Conservation (phyloP, 75 land plant species). For the Selaginella tamariscina region DNA sequence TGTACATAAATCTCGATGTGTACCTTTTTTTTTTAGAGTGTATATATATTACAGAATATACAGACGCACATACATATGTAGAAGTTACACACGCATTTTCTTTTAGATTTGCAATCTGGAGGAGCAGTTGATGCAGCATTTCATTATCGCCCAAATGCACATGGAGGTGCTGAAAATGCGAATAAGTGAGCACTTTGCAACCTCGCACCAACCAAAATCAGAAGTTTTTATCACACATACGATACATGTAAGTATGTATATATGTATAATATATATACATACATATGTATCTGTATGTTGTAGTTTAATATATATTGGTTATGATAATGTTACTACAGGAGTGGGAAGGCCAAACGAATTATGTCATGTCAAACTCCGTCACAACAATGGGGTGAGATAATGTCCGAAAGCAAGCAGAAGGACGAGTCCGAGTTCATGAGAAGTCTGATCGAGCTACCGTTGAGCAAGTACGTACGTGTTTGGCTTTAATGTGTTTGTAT, state of each 20-base stretch:
- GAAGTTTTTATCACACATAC: slow-evolving; percentile 42
- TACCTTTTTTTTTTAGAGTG: too few relatives aligned
- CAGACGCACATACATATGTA: slow-evolving; percentile 6
- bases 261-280: slow-evolving; percentile 39
- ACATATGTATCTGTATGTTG: too few relatives aligned
- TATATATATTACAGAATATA: too few relatives aligned
- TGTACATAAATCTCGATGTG: too few relatives aligned
- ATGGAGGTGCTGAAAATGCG: slow-evolving; percentile 39
- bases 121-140: slow-evolving; percentile 17
- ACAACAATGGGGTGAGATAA: slow-evolving; percentile 75
- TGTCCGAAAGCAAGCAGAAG: slow-evolving; percentile 62
- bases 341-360: slow-evolving; percentile 53
- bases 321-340: slow-evolving; percentile 29
- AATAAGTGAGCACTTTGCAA: slow-evolving; percentile 32
- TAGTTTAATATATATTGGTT: background rate
- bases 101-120: slow-evolving; percentile 19
- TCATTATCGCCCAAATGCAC: slow-evolving; percentile 66
- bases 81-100: background rate
- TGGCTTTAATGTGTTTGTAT: too few relatives aligned
- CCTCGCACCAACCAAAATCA: slow-evolving; percentile 63
- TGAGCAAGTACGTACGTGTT: slow-evolving; percentile 55
- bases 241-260: too few relatives aligned
- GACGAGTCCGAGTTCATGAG: slow-evolving; percentile 48
- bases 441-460: slow-evolving; percentile 94
- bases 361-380: slow-evolving; percentile 86